Percentiles rank a stretch among this genome's conserved stretches.
These are phyloP conservation scores for Ulmus americana DNA, from an alignment of 331 rosid species.

Conservation along the genomic window DNA sequence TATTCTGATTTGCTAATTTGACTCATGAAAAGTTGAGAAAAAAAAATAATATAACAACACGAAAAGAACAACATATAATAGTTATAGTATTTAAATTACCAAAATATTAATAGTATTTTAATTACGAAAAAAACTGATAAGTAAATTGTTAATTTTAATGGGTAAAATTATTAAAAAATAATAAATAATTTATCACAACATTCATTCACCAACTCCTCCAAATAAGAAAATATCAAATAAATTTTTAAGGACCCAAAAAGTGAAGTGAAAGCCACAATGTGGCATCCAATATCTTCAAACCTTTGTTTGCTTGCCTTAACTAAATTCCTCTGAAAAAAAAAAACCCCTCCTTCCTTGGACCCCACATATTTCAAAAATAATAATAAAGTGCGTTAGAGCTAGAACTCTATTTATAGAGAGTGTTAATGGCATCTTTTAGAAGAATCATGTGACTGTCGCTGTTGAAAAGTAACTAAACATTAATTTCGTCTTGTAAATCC, in stretches of 20 bases:
- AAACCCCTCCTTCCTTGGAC: neutral
- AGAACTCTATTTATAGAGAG: neutral
- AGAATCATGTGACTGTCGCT: conserved; percentile 16
- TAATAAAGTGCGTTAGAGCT: neutral
- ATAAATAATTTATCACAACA: no score
- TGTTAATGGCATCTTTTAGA: neutral
- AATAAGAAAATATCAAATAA: neutral
- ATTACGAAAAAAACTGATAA: no score
- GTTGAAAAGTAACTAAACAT: conserved; percentile 3
- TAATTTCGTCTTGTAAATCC: conserved; percentile 8
- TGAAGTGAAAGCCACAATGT: conserved; percentile 6
- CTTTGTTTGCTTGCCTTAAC: conserved; percentile 1
- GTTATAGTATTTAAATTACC: no score
- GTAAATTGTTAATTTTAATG: no score
- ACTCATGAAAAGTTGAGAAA: no score
- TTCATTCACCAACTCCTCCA: neutral
- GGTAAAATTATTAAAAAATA: no score
- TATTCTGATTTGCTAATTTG: no score
- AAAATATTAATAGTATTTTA: no score
- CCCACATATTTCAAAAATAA: neutral
- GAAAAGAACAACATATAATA: no score
- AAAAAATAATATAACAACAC: no score
- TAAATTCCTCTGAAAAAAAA: neutral
- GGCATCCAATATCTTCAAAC: neutral
- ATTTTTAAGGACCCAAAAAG: neutral